These are phyloP conservation scores for Scheffersomyces lignicola DNA, from an alignment of 1,139 yeast genomes.

Conservation along the genomic window DNA sequence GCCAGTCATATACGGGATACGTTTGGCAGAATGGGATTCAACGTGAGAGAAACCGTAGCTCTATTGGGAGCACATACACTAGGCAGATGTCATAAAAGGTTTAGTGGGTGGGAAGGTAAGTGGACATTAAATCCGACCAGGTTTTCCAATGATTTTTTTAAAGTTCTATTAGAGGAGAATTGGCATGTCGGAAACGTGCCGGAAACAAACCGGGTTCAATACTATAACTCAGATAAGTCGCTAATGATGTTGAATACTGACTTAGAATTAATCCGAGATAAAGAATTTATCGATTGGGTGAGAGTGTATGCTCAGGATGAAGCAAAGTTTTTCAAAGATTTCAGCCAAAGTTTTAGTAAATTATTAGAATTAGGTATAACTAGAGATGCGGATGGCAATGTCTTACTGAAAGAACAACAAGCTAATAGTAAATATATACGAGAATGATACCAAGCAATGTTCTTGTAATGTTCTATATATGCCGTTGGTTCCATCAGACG, in stretches of 20 bases:
- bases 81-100: slow-evolving; percentile 61
- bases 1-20: slow-evolving; percentile 54
- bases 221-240: slow-evolving; percentile 31
- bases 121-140: slow-evolving; percentile 37
- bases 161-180: slow-evolving; percentile 26
- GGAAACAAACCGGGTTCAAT: slow-evolving; percentile 41
- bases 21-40: slow-evolving; percentile 61
- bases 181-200: slow-evolving; percentile 39
- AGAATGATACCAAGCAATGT: too few species aligned
- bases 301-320: slow-evolving; percentile 56
- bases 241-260: slow-evolving; percentile 73
- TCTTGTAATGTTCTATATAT: too few species aligned
- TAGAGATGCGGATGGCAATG: slow-evolving; percentile 17
- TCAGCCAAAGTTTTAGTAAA: slow-evolving; percentile 52
- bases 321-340: slow-evolving; percentile 50
- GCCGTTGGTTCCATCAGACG: too few species aligned
- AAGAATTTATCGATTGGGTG: slow-evolving; percentile 49
- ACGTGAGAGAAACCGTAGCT: slow-evolving; percentile 63
- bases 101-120: slow-evolving; percentile 46
- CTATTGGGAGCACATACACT: slow-evolving; percentile 65
- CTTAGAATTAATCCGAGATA: slow-evolving; percentile 52
- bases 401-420: too few species aligned
- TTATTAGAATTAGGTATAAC: slow-evolving; percentile 57
- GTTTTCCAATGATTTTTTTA: slow-evolving; percentile 40
- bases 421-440: too few species aligned